These are phyloP conservation scores for Parastagonospora nodorum DNA, from an alignment of 2,329 filamentous ascomycete genomes.

Conservation along the genomic window DNA sequence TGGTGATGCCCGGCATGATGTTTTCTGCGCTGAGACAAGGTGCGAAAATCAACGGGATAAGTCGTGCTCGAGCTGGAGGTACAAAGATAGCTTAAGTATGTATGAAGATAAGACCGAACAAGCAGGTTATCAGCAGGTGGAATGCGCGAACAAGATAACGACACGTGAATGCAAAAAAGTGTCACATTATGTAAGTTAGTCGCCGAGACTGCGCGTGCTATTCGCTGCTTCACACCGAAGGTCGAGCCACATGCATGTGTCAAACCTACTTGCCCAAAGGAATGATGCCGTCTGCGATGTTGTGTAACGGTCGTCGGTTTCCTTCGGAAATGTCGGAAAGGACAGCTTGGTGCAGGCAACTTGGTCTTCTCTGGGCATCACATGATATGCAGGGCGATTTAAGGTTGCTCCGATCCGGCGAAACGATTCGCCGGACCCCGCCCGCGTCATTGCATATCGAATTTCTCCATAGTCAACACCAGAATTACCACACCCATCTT, in stretches of 20 bases:
- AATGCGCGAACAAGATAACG: constrained; percentile 10
- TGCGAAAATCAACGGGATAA: neutral
- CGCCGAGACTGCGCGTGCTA: constrained; percentile 18
- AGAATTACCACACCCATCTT: constrained; percentile 2
- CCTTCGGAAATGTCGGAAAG: constrained; percentile 19
- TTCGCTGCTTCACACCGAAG: constrained; percentile 19
- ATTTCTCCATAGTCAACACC: constrained; percentile 29
- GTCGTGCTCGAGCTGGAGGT: too few species aligned
- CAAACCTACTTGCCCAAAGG: constrained; percentile 6
- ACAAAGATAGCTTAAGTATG: too few species aligned
- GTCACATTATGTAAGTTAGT: constrained; percentile 37
- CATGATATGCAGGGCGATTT: neutral
- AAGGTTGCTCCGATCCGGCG: constrained; percentile 7
- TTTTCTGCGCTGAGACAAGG: constrained; percentile 14
- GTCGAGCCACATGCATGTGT: constrained; percentile 9
- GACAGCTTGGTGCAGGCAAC: constrained; percentile 14
- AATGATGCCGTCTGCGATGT: constrained; percentile 8
- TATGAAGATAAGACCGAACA: neutral
- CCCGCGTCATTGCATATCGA: constrained; percentile 38
- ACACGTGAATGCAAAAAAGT: constrained; percentile 9
- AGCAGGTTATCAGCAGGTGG: neutral
- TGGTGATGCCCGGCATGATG: constrained; percentile 29
- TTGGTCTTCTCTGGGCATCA: too few species aligned
- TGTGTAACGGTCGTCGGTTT: constrained; percentile 20
- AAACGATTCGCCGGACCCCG: constrained; percentile 24